A percentile compares a stretch with the other conserved stretches of the same genome.
phyloP scores from a whole-genome alignment of 2,329 filamentous ascomycete genomes.

The Cytospora piceicola region DNA sequence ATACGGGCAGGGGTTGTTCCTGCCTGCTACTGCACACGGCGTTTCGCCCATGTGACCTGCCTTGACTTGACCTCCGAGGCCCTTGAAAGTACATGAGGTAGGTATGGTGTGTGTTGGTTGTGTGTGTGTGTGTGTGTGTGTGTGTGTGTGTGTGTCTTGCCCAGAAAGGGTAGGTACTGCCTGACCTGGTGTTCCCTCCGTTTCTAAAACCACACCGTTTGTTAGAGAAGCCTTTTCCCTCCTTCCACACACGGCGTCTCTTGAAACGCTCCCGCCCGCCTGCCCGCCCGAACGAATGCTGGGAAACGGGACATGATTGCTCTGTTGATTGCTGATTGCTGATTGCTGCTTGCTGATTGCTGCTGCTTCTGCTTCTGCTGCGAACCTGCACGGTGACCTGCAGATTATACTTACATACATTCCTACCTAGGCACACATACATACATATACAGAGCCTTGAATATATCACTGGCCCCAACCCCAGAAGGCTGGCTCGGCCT shows the following conservation, averaged over 20 bases:
- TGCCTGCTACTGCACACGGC: not conserved
- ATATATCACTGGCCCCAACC: too few species aligned
- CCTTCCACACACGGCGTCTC: conserved; percentile 4
- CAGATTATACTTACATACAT: conserved; percentile 4
- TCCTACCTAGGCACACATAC: not conserved
- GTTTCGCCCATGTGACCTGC: not conserved
- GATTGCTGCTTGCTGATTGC: conserved; percentile 9
- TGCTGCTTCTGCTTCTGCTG: not conserved
- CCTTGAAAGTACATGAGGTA: not conserved
- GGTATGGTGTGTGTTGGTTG: too few species aligned
- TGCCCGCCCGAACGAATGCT: not conserved
- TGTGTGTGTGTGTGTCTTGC: too few species aligned
- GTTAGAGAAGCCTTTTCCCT: too few species aligned
- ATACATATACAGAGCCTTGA: not conserved
- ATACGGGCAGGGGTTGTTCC: not conserved
- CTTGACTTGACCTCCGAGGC: not conserved
- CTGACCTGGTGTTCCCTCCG: not conserved
- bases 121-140: too few species aligned
- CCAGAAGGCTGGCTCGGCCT: not conserved
- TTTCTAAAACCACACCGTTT: too few species aligned
- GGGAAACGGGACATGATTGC: conserved; percentile 10
- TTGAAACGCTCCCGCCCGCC: not conserved
- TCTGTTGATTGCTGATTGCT: not conserved
- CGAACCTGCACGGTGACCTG: conserved; percentile 19
- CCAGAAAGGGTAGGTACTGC: not conserved